Evolutionary conservation across 169 alveolate species (phyloP), one percentile per base, ranked within the genome.

Genomic region (Eimeria tenella): DNA sequence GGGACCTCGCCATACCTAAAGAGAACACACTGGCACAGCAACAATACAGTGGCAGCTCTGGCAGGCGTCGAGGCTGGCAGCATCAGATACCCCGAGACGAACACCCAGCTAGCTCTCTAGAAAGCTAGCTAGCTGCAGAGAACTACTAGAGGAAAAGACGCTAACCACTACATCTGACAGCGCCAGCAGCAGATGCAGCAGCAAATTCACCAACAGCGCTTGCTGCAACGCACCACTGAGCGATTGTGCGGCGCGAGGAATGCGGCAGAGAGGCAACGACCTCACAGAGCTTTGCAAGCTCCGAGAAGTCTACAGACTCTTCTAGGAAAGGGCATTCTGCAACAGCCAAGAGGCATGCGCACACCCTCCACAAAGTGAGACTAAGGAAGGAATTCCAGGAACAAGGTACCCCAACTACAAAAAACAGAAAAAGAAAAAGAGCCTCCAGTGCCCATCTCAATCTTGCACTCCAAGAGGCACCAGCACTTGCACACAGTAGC

Each of bases 1-100:
- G 94, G 94, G 42, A 60, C 53, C 9, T 52, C 82, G 52, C 4
- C 82, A 58, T 90, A 90, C 94, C 94, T 90, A 11, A 49, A 31
- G 42, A 4, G 4, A 74, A 31, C 25, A 11, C 84, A 13, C n/a
- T 1, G 17, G 84, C 0, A 0, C 84, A 42, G 21, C 21, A 15
- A 65, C 17, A 19, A 53, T 13, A 31, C 42, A 31, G 42, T 31
- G 42, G 42, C 42, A 31, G 42, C 42, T 31, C 42, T 31, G 42
- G 42, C 42, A 31, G 42, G 42, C 42, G 42, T 31, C 4, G 42
- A 31, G 13, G 5, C 63, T 15, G 15, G 31, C 84, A 50, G 63
- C 56, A 10, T 10, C 84, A 49, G 84, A 23, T 17, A 10, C 19
- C 68, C 68, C 0, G 21, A 1, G 68, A 58, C 3, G 68, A 10